Evolutionary conservation across 2,329 filamentous ascomycete genomes (phyloP).

Genomic region (Fusarium humuli): DNA sequence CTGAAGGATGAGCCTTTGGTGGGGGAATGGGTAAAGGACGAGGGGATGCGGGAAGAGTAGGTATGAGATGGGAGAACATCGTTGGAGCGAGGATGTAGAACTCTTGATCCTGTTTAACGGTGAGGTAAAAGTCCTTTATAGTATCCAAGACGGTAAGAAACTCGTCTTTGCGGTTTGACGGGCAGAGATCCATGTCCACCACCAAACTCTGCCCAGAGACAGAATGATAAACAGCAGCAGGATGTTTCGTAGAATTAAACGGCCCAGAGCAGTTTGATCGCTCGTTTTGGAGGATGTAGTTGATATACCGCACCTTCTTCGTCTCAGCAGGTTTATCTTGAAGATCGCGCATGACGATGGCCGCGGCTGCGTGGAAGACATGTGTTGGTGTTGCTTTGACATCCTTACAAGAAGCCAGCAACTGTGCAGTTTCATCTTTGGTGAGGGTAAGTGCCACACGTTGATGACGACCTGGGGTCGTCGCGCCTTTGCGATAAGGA

Average conservation of each 20-base stretch:
- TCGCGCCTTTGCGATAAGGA: slow-evolving; percentile 35
- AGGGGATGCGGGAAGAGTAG: slow-evolving; percentile 19
- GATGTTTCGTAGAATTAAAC: slow-evolving; percentile 41
- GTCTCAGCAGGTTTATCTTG: slow-evolving; percentile 4
- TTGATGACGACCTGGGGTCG: slow-evolving; percentile 42
- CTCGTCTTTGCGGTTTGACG: slow-evolving; percentile 8
- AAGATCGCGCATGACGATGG: slow-evolving; percentile 47
- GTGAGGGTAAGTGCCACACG: slow-evolving; percentile 41
- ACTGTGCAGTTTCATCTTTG: slow-evolving; percentile 19
- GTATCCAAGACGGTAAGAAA: slow-evolving; percentile 42
- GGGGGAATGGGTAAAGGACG: slow-evolving; percentile 39
- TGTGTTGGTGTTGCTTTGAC: slow-evolving; percentile 47
- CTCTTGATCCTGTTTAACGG: slow-evolving; percentile 47
- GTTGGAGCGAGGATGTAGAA: slow-evolving; percentile 45
- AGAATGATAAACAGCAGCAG: slow-evolving; percentile 50
- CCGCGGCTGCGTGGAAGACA: slow-evolving; percentile 50
- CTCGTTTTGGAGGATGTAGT: slow-evolving; percentile 51
- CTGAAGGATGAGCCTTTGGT: slow-evolving; percentile 44
- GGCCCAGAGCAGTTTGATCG: slow-evolving; percentile 41
- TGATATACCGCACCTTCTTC: slow-evolving; percentile 44
- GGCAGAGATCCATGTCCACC: slow-evolving; percentile 41
- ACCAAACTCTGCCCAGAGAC: slow-evolving; percentile 43
- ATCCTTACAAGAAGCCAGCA: slow-evolving; percentile 37
- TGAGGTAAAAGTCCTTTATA: slow-evolving; percentile 47
- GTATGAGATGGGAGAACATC: slow-evolving; percentile 38